phyloP scores from a whole-genome alignment of 148 eudicot species.

The Spergularia bocconei region DNA sequence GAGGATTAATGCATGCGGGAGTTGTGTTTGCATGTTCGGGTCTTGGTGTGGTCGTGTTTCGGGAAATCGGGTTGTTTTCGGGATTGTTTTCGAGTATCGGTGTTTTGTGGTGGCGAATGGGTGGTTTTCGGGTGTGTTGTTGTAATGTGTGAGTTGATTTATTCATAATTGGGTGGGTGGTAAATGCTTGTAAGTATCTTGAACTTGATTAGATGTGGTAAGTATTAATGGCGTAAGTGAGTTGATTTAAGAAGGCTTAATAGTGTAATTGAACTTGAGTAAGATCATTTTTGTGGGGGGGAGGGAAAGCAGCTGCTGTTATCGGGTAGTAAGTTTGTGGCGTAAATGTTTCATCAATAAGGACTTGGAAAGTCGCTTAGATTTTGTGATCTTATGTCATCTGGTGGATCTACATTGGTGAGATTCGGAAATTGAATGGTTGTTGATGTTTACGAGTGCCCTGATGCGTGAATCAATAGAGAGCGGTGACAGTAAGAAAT shows the following conservation, averaged over 20 bases:
- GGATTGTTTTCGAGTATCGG: background rate
- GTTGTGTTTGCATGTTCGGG: conserved; percentile 22
- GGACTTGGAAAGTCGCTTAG: background rate
- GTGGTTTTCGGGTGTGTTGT: background rate
- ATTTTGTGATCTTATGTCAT: background rate
- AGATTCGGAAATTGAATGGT: background rate
- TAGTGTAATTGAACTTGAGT: background rate
- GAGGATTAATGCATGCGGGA: conserved; percentile 15
- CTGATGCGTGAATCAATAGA: background rate
- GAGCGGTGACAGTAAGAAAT: background rate
- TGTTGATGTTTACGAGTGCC: background rate
- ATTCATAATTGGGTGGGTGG: background rate
- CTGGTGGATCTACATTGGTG: background rate
- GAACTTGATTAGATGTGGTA: background rate
- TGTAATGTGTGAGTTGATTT: background rate
- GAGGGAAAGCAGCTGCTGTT: background rate
- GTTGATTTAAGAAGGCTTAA: background rate
- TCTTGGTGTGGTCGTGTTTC: background rate
- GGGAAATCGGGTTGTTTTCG: background rate
- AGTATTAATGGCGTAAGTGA: background rate
- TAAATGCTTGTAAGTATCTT: background rate
- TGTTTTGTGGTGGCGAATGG: background rate
- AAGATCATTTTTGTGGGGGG: background rate
- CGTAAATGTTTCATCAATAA: background rate
- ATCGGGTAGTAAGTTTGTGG: background rate